Percentiles rank a stretch among this genome's conserved stretches.
phyloP scores from a whole-genome alignment of 108 stramenopile genomes.

The Parietichytrium sp. region DNA sequence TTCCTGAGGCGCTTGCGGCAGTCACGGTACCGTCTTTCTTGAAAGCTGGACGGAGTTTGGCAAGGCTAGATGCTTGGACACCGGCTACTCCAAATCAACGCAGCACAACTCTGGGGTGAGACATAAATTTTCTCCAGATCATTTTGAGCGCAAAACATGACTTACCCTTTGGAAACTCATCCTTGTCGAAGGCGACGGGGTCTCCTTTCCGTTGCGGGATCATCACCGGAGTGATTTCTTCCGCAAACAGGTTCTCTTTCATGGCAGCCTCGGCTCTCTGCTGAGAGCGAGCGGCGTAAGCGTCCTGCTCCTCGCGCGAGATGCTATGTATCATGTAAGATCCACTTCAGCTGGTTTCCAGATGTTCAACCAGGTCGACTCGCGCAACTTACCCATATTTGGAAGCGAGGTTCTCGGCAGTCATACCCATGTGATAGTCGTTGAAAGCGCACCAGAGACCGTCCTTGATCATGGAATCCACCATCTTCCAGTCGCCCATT shows the following conservation, averaged over 20 bases:
- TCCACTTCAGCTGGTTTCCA: too few relatives aligned
- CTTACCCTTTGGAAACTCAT: slow-evolving; percentile 90
- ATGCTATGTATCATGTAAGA: too few relatives aligned
- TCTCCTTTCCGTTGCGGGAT: slow-evolving; percentile 78
- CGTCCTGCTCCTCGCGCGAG: slow-evolving; percentile 58
- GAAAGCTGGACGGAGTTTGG: slow-evolving; percentile 82
- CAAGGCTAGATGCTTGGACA: slow-evolving; percentile 45
- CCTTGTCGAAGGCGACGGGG: slow-evolving; percentile 68
- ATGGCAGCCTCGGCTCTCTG: slow-evolving; percentile 12
- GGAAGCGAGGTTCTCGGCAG: slow-evolving; percentile 90
- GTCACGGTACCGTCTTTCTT: slow-evolving; percentile 92
- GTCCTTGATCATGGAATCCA: slow-evolving; percentile 62
- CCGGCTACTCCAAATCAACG: too few relatives aligned
- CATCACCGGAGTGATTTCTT: slow-evolving; percentile 86
- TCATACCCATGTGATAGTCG: slow-evolving; percentile 90
- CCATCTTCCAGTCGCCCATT: slow-evolving; percentile 68
- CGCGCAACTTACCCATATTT: too few relatives aligned
- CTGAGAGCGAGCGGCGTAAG: slow-evolving; percentile 26
- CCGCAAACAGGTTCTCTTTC: slow-evolving; percentile 71
- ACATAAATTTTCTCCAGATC: too few relatives aligned
- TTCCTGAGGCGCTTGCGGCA: slow-evolving; percentile 89
- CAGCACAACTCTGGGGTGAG: too few relatives aligned
- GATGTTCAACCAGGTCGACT: too few relatives aligned
- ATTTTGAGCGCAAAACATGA: slow-evolving; percentile 76
- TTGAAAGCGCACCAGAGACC: slow-evolving; percentile 71